Base-by-base conservation (phyloP, 768 basidiomycete genomes). In the Kwoniella europaea region DNA sequence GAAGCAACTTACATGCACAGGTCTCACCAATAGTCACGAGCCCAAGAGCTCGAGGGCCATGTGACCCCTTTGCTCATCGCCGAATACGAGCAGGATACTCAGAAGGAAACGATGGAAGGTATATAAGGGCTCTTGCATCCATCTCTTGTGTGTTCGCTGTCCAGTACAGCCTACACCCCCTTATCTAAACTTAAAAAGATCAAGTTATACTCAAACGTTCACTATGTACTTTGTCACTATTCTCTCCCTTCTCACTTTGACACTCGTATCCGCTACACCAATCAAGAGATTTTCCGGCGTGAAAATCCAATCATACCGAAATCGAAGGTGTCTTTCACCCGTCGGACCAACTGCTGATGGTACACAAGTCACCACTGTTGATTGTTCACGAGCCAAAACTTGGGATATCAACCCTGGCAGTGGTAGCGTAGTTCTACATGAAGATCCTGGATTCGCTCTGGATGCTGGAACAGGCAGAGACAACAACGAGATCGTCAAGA, bases 401-500 rank as follows among this genome's bases (percentile, higher is more conserved):
- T 74, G 73, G 73, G 69, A 74, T 53, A 70, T 74, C 62, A 66
- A 55, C 56, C 67, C 65, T 2, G 73, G 73, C 10, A 52, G 42
- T 35, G 69, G 69, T 13, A 63, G 61, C 29, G 61, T 74, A 27
- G 58, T 68, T 41, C 27, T 74, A 1, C 56, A 63, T 27, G 69
- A 66, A 5, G 61, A 50, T 10, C 52, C 50, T 9, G 20, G 35
- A 46, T 71, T 65, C 41, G 65, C 65, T 12, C 41, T 74, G 15
- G 73, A 74, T 50, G 73, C 73, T 44, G 73, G 73, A 6, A 56
- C 57, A 2, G 59, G 56, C 42, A 41, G 53, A 3, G 42, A 52
- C 13, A 71, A 74, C 29, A 71, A 71, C 29, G 69, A 55, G 44
- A 64, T 63, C 56, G 59, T 71, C 61, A 74, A 74, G 69, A 69